Evolutionary conservation across 192 early-diverging fungal species (phyloP).

Genomic region (Coemansia guatemalensis): DNA sequence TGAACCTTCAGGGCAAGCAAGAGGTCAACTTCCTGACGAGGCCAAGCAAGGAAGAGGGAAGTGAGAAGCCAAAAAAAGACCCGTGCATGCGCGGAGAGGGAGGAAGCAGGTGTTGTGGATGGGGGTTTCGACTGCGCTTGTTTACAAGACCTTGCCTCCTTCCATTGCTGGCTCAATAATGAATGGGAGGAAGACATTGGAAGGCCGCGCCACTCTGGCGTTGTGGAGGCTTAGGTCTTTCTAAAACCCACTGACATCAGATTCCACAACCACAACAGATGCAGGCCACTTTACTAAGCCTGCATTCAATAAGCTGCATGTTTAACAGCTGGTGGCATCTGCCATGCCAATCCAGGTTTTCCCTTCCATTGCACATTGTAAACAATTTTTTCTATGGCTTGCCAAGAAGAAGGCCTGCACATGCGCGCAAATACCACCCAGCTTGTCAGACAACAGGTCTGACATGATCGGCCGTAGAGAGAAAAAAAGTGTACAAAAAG

Average conservation of each 20-base stretch:
- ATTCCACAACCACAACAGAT: neutral
- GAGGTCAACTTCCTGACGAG: no score
- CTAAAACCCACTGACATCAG: neutral
- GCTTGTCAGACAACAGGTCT: no score
- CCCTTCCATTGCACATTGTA: neutral
- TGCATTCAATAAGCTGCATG: neutral
- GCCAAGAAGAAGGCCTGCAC: neutral
- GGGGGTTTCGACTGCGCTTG: neutral
- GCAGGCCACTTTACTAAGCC: neutral
- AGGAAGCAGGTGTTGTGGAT: slow-evolving; percentile 3
- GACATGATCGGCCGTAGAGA: neutral
- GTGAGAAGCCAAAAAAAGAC: no score
- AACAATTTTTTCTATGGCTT: neutral
- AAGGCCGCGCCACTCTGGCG: neutral
- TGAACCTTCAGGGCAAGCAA: no score
- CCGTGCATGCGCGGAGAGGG: neutral
- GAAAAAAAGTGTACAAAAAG: neutral
- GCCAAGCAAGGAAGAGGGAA: no score
- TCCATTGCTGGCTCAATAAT: neutral
- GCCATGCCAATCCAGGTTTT: neutral
- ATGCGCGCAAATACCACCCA: neutral
- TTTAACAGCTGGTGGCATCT: neutral
- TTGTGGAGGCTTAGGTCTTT: neutral
- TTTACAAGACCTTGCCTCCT: neutral
- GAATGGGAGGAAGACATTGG: neutral